Conservation (phyloP, 2,329 filamentous ascomycete species). For the Pyrenophora seminiperda region DNA sequence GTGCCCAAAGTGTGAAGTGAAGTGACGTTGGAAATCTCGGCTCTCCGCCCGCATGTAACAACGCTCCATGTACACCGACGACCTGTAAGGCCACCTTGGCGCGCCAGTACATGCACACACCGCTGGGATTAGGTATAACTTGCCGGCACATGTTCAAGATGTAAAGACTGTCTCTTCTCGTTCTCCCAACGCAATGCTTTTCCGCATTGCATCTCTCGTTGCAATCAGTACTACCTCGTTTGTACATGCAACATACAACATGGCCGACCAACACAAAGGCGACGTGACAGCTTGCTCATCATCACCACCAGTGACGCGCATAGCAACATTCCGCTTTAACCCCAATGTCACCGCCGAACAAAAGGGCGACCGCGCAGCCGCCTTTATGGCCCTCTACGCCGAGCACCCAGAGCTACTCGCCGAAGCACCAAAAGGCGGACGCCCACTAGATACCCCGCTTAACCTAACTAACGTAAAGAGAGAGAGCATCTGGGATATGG, state of each 20-base stretch:
- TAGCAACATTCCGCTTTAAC: slow-evolving; percentile 32
- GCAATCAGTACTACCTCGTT: not conserved
- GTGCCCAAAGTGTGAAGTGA: not conserved
- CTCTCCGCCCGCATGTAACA: slow-evolving; percentile 16
- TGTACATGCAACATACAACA: not conserved
- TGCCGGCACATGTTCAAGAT: no score
- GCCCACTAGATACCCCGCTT: slow-evolving; percentile 28
- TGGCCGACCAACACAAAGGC: not conserved
- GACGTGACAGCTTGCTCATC: not conserved
- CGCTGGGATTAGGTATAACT: not conserved
- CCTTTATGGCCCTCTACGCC: slow-evolving; percentile 31
- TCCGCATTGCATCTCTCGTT: not conserved
- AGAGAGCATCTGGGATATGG: slow-evolving; percentile 32
- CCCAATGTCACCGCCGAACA: slow-evolving; percentile 20
- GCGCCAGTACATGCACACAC: not conserved
- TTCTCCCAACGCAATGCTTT: not conserved
- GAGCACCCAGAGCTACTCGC: slow-evolving; percentile 23
- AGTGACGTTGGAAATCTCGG: slow-evolving; percentile 8
- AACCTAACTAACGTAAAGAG: slow-evolving; percentile 31
- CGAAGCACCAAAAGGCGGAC: slow-evolving; percentile 24
- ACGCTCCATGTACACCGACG: not conserved
- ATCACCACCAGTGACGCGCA: slow-evolving; percentile 22
- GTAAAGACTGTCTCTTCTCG: no score
- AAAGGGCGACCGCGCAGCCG: slow-evolving; percentile 29
- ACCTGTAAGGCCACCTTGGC: not conserved